A percentile compares a stretch with the other conserved stretches of the same genome.
Conservation (phyloP, 2,329 filamentous ascomycete genomes). For the Scytalidium sp. region DNA sequence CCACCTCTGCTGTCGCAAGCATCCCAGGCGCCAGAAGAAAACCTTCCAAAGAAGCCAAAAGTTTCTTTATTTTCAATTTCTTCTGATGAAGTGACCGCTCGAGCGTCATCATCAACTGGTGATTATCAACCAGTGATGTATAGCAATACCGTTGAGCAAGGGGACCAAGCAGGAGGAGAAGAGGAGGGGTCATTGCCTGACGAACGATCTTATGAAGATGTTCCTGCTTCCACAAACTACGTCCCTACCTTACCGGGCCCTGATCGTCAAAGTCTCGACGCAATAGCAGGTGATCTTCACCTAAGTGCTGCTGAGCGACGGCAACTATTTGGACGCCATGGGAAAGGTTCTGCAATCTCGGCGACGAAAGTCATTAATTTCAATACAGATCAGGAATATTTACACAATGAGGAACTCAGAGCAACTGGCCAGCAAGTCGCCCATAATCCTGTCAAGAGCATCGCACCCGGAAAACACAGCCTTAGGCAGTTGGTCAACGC, state of each 20-base stretch:
- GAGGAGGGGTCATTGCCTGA: constrained; percentile 11
- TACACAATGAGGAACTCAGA: constrained; percentile 75
- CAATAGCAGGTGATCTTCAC: constrained; percentile 74
- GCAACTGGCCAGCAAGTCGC: constrained; percentile 65
- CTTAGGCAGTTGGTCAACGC: constrained; percentile 84
- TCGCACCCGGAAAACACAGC: constrained; percentile 86
- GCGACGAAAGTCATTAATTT: constrained; percentile 75
- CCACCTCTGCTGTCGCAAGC: constrained; percentile 15
- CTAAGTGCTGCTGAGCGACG: constrained; percentile 73
- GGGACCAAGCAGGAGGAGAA: constrained; percentile 13
- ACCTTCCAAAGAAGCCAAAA: constrained; percentile 49
- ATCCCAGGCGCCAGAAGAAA: constrained; percentile 15
- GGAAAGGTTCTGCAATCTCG: constrained; percentile 35
- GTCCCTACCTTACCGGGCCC: constrained; percentile 21
- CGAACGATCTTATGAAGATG: constrained; percentile 24
- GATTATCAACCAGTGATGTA: constrained; percentile 54
- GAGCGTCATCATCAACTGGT: constrained; percentile 11
- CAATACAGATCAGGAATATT: constrained; percentile 86
- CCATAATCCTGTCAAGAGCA: constrained; percentile 78
- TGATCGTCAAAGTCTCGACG: constrained; percentile 54
- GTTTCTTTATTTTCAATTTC: constrained; percentile 69
- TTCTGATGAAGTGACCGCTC: constrained; percentile 27
- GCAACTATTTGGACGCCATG: constrained; percentile 77
- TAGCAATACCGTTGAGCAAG: constrained; percentile 13
- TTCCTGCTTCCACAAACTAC: constrained; percentile 17